Base-by-base conservation (phyloP, 345 rosid species). In the Cochlearia excelsa region DNA sequence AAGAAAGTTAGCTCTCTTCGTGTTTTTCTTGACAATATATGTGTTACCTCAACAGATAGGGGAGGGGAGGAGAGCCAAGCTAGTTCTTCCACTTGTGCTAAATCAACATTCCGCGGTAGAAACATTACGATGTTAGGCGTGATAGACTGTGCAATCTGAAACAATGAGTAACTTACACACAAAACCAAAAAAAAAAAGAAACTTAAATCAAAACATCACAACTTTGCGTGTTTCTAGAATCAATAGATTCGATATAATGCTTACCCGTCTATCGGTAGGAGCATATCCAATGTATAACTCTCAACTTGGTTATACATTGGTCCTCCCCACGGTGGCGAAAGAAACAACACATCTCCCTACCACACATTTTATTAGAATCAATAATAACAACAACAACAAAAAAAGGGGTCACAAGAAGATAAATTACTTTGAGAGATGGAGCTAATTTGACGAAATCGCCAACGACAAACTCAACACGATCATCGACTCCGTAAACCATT, bases 301-400 rank as follows among this genome's bases (percentile, higher is more conserved):
- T 67, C 68, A 33, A 65, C 41, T 49, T 59, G 41, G 50, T 31
- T 78, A 58, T 78, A 80, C 34, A 70, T 69, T 26, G 84, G 80
- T 40, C 79, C 80, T 51, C 84, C 79, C 82, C 80, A 80, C 23
- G 82, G 82, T 11, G 82, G 82, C 26, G 82, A 46, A 35, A 80
- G 73, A 65, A 69, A 80, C 57, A 71, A 62, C 1, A 78, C 56
- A 54, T 80, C 80, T 30, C 77, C 84, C 78, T 73, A 53, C 0
- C 4, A 4, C 3, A 9, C 0, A 46, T 23, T 7, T 4, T 7
- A 57, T 51, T 6, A 50, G 26, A 35, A 50, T 1, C 41, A 39
- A 39, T 16, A 16, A 16, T 16, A 7, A 8, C 5, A 39, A 7
- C 6, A 27, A 54, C 8, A 26, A 58, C 40, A 39, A 51, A 40